A percentile compares a stretch with the other conserved stretches of the same genome.
Conservation (phyloP, 2,329 filamentous ascomycete species). For the Fusarium xyrophilum region DNA sequence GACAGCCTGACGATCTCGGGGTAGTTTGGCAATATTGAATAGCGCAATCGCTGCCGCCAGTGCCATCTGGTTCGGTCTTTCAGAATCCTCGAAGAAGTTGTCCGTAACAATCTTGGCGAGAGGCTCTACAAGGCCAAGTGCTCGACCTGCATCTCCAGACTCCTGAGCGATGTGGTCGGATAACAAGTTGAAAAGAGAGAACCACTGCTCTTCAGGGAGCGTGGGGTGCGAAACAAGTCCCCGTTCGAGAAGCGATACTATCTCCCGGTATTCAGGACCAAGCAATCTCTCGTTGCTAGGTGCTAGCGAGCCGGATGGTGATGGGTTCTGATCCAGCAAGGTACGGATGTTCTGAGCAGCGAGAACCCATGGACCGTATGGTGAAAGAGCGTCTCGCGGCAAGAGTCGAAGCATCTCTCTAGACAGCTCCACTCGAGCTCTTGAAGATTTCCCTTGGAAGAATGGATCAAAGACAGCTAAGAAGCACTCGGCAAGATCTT, state of each 20-base stretch:
- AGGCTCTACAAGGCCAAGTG: slow-evolving; percentile 73
- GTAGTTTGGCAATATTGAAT: slow-evolving; percentile 58
- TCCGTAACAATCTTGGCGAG: slow-evolving; percentile 64
- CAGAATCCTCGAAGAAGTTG: slow-evolving; percentile 29
- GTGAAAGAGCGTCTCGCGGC: slow-evolving; percentile 53
- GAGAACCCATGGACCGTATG: slow-evolving; percentile 60
- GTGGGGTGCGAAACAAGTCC: slow-evolving; percentile 61
- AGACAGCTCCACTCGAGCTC: slow-evolving; percentile 54
- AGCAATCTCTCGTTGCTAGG: slow-evolving; percentile 53
- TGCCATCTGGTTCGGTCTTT: slow-evolving; percentile 35
- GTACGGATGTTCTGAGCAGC: slow-evolving; percentile 55
- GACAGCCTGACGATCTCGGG: slow-evolving; percentile 66
- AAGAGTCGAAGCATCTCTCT: slow-evolving; percentile 59
- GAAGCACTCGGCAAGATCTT: slow-evolving; percentile 55
- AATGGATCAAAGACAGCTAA: slow-evolving; percentile 64
- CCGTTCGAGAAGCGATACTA: slow-evolving; percentile 70
- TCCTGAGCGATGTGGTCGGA: slow-evolving; percentile 65
- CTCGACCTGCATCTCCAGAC: slow-evolving; percentile 71
- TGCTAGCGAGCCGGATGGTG: slow-evolving; percentile 32
- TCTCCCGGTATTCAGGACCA: slow-evolving; percentile 73
- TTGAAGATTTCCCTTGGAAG: slow-evolving; percentile 57
- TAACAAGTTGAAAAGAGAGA: slow-evolving; percentile 63
- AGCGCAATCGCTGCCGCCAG: slow-evolving; percentile 52
- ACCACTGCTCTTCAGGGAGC: slow-evolving; percentile 57
- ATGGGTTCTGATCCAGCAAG: slow-evolving; percentile 48